Conservation (phyloP, 768 basidiomycete species). For the Russula dissimulans region DNA sequence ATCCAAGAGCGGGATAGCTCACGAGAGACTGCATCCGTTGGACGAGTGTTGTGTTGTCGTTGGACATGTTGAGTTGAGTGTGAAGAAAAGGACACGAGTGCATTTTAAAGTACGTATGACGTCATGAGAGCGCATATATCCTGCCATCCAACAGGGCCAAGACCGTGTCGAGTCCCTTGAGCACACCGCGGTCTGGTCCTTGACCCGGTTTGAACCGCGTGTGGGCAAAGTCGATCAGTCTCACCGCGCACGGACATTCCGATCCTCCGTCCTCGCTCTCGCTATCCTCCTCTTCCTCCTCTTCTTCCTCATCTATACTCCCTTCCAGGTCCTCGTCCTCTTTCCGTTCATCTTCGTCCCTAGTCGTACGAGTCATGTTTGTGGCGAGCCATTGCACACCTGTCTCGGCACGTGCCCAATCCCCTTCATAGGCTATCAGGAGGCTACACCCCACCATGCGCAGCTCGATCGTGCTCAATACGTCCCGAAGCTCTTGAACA, state of each 20-base stretch:
- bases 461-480: conserved; percentile 48
- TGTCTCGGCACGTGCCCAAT: conserved; percentile 24
- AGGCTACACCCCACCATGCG: conserved; percentile 79
- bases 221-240: conserved; percentile 94
- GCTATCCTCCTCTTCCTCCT: conserved; percentile 4
- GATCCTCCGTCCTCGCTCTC: not conserved
- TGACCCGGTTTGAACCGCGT: conserved; percentile 54
- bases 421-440: conserved; percentile 72
- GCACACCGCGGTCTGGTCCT: conserved; percentile 73
- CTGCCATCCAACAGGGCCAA: conserved; percentile 51
- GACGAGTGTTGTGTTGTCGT: no score
- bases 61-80: no score
- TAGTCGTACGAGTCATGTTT: not conserved
- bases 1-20: not conserved
- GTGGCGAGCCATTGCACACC: conserved; percentile 9
- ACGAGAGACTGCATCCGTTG: conserved; percentile 15
- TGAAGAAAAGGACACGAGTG: not conserved
- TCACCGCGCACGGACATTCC: conserved; percentile 34
- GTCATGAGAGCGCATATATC: conserved; percentile 31
- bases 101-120: not conserved
- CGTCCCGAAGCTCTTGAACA: conserved; percentile 40
- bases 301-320: not conserved
- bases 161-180: conserved; percentile 64
- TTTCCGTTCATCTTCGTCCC: conserved; percentile 4
- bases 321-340: conserved; percentile 1